Conservation (phyloP, 2,329 filamentous ascomycete genomes). For the Fusarium robinianum region DNA sequence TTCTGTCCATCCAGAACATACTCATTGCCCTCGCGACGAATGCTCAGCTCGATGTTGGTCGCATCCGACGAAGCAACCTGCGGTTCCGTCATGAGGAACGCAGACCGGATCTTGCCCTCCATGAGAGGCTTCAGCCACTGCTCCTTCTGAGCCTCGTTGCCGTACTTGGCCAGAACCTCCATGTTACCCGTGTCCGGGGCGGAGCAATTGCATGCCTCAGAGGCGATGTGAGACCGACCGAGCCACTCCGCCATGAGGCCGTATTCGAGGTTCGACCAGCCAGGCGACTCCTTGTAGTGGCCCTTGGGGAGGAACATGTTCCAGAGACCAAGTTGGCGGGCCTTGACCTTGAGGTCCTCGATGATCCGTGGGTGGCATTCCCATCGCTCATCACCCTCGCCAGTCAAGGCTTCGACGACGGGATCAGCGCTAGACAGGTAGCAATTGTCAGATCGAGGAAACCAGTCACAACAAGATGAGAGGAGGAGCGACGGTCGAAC, state of each 20-base stretch:
- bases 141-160: conserved; percentile 81
- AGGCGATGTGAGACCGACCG: conserved; percentile 81
- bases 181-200: conserved; percentile 95
- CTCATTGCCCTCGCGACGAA: conserved; percentile 80
- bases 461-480: neutral
- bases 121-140: conserved; percentile 82
- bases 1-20: conserved; percentile 95
- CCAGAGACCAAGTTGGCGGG: conserved; percentile 84
- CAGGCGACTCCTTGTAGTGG: conserved; percentile 93
- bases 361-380: conserved; percentile 77
- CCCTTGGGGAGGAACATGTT: conserved; percentile 97
- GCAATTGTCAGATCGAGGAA: conserved; percentile 17
- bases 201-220: conserved; percentile 86
- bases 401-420: conserved; percentile 79
- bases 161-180: conserved; percentile 93
- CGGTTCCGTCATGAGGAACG: conserved; percentile 94
- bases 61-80: conserved; percentile 88
- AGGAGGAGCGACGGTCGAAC: conserved; percentile 29
- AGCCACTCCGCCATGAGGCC: conserved; percentile 96
- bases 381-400: conserved; percentile 77
- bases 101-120: conserved; percentile 83
- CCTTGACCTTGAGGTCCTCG: conserved; percentile 87
- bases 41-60: conserved; percentile 86
- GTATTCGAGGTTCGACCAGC: conserved; percentile 95
- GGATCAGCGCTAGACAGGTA: conserved; percentile 66